Conservation (phyloP, 192 early-diverging fungal species). For the Podila clonocystis region DNA sequence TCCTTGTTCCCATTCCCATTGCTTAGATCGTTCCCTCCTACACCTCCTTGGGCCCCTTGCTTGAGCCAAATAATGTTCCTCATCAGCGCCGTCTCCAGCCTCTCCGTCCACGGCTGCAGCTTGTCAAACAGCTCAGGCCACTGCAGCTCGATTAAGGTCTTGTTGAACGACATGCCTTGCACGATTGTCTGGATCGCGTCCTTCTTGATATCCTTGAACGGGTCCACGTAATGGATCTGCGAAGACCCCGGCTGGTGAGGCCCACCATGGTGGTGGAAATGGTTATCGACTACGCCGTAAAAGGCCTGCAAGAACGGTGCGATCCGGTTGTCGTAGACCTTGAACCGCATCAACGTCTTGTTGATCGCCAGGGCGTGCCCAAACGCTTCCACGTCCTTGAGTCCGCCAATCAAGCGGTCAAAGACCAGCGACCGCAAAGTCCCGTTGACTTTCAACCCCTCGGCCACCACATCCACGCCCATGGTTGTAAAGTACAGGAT, state of each 20-base stretch:
- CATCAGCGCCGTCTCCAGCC: conserved; percentile 6
- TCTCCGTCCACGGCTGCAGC: conserved; percentile 22
- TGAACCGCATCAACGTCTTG: conserved; percentile 32
- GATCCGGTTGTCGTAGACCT: conserved; percentile 24
- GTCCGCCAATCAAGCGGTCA: conserved; percentile 24
- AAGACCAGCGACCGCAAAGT: conserved; percentile 20
- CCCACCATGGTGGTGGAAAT: background rate
- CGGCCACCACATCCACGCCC: conserved; percentile 16
- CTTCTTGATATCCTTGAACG: conserved; percentile 26
- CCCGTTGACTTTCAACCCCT: conserved; percentile 15
- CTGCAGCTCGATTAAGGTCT: conserved; percentile 27
- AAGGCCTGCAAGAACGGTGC: conserved; percentile 22
- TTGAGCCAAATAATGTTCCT: conserved; percentile 10
- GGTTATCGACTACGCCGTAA: conserved; percentile 10
- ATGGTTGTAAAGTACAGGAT: conserved; percentile 20
- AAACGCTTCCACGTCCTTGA: conserved; percentile 23
- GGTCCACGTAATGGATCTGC: conserved; percentile 25
- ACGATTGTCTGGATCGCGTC: conserved; percentile 24
- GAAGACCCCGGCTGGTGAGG: background rate
- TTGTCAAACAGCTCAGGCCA: conserved; percentile 44
- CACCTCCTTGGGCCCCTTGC: background rate
- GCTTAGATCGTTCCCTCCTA: background rate
- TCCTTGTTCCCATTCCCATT: background rate
- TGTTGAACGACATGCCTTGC: conserved; percentile 20
- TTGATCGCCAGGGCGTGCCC: conserved; percentile 20